Conservation (phyloP, 2,329 filamentous ascomycete species). For the Intubia oerlemansii region DNA sequence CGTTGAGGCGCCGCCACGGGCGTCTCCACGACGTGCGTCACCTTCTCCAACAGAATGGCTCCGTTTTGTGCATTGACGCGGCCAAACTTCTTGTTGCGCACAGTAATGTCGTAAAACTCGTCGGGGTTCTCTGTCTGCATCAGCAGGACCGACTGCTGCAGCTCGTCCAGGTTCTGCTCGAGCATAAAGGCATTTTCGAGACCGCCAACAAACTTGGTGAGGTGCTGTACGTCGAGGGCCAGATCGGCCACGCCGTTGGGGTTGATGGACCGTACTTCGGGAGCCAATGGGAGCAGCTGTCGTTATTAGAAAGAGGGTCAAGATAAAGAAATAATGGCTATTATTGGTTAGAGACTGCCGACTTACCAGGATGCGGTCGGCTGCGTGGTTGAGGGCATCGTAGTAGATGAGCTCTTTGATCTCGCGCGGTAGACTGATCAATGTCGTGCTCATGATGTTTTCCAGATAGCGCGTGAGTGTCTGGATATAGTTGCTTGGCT, state of each 20-base stretch:
- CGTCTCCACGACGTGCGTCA: constrained; percentile 40
- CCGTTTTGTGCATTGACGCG: constrained; percentile 84
- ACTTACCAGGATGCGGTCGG: constrained; percentile 66
- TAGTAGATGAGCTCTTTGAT: constrained; percentile 98
- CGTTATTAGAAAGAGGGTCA: constrained; percentile 15
- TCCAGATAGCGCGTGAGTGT: constrained; percentile 81
- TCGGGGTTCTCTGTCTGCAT: constrained; percentile 82
- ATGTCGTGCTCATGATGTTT: constrained; percentile 90
- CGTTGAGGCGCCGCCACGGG: constrained; percentile 15
- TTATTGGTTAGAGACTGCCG: too few relatives aligned
- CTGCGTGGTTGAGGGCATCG: constrained; percentile 79
- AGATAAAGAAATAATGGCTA: constrained; percentile 5
- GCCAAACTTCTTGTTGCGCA: constrained; percentile 80
- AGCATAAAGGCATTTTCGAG: constrained; percentile 74
- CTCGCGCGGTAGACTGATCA: constrained; percentile 78
- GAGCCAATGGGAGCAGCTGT: constrained; percentile 57
- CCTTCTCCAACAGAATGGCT: constrained; percentile 76
- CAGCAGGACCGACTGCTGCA: constrained; percentile 78
- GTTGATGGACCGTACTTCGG: constrained; percentile 69
- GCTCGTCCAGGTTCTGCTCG: constrained; percentile 71
- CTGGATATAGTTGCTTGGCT: constrained; percentile 87
- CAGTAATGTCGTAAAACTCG: constrained; percentile 86
- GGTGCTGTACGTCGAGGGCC: constrained; percentile 62
- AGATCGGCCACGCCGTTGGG: constrained; percentile 65
- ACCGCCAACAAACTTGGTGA: constrained; percentile 68